Evolutionary conservation across 2,329 filamentous ascomycete species (phyloP), one percentile per base, ranked within the genome.

Genomic region (Botrytis deweyae): DNA sequence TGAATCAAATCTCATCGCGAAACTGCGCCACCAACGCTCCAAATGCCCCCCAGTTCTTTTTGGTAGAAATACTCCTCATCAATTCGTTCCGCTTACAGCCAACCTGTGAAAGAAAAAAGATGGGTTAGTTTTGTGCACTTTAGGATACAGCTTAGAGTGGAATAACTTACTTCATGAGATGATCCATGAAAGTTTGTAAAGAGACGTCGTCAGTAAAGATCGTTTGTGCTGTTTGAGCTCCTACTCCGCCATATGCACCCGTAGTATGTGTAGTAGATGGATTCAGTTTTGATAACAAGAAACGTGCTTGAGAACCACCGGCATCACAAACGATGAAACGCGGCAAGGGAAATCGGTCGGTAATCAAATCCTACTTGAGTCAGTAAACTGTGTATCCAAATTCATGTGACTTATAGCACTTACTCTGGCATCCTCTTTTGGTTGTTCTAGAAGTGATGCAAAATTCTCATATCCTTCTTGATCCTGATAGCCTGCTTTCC

Each of bases 141-240:
- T 73, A 79, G 25, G 14, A 44, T 61, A 36, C 16, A n/a, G 78
- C 76, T 20, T 20, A 73, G 75, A 68, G 16, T 58, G 20, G 22
- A 25, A 49, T 25, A 73, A 87, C 91, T 84, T 87, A 95, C 93
- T 99, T 99, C 96, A 99, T 99, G 82, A 99, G 86, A 84, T 98
- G 95, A 80, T 99, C 96, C 96, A 99, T 99, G 82, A 99, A 99
- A 1, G 95, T 98, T 84, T 98, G 95, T 81, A 99, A 86, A 72
- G 94, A 98, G 72, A 99, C 96, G 83, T 99, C 96, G 81, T 99
- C 96, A 0, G 96, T 99, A 85, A 99, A 99, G 80, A 99, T 99
- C 8, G 96, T 99, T 84, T 99, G 96, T 14, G 95, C 95, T 65
- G 92, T 95, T 80, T 95, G 93, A 4, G 89, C 88, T 44, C 92